These are phyloP conservation scores for Aquilaria sinensis DNA, from an alignment of 345 rosid genomes.

Conservation along the genomic window DNA sequence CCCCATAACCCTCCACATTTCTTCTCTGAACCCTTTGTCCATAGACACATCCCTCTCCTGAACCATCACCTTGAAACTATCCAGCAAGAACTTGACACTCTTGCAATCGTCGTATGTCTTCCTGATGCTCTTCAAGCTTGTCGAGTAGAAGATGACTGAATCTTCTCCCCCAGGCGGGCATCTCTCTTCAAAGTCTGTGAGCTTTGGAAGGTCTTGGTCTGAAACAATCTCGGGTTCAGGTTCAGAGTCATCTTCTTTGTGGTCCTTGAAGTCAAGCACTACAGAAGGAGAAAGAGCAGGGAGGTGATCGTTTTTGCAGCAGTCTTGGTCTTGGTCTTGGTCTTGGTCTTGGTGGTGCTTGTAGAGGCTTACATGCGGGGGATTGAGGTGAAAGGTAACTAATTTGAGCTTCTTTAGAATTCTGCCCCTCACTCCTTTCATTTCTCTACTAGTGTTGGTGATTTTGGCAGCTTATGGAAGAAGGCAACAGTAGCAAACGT, in stretches of 20 bases:
- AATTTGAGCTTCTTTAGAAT: slow-evolving; percentile 54
- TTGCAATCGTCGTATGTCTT: slow-evolving; percentile 81
- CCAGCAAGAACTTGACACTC: slow-evolving; percentile 48
- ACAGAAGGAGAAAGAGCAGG: neutral
- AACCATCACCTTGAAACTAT: slow-evolving; percentile 47
- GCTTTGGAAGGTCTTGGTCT: slow-evolving; percentile 15
- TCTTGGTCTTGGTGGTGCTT: slow-evolving; percentile 14
- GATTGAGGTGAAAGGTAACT: slow-evolving; percentile 36
- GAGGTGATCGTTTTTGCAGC: slow-evolving; percentile 13
- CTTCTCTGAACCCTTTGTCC: slow-evolving; percentile 69
- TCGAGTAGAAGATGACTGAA: slow-evolving; percentile 66
- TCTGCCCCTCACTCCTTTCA: slow-evolving; percentile 68
- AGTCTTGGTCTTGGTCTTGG: slow-evolving; percentile 20
- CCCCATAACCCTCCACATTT: slow-evolving; percentile 56
- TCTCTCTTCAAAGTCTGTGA: slow-evolving; percentile 37
- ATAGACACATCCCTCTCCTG: slow-evolving; percentile 77
- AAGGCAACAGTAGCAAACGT: neutral
- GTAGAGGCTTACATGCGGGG: slow-evolving; percentile 11
- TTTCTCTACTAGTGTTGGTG: slow-evolving; percentile 2
- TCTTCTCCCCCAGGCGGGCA: slow-evolving; percentile 71
- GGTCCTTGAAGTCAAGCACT: slow-evolving; percentile 7
- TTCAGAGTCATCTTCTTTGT: slow-evolving; percentile 21
- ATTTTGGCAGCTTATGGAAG: no score
- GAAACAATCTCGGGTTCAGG: slow-evolving; percentile 7
- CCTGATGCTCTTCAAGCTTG: slow-evolving; percentile 68